A percentile compares a stretch with the other conserved stretches of the same genome.
Conservation (phyloP, 1,139 yeast species). For the Candida dubliniensis region DNA sequence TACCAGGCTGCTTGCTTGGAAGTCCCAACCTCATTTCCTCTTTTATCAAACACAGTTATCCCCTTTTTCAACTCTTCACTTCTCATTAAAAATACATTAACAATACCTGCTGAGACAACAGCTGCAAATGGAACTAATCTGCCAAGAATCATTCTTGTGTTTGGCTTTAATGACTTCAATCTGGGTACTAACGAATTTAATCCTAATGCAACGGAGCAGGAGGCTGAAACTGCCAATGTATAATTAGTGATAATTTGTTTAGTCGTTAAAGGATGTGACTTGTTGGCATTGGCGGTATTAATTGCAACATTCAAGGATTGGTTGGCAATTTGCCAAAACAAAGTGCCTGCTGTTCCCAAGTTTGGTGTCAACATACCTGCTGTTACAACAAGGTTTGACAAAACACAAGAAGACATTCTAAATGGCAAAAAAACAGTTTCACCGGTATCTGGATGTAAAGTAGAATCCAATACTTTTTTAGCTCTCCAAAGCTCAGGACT, state of each 20-base stretch:
- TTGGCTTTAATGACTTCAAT: constrained; percentile 64
- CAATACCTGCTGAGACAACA: constrained; percentile 93
- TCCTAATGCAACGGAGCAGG: constrained; percentile 94
- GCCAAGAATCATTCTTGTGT: constrained; percentile 68
- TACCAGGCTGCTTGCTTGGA: constrained; percentile 84
- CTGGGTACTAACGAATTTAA: constrained; percentile 85
- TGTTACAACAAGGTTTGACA: constrained; percentile 90
- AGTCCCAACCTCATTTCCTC: constrained; percentile 70
- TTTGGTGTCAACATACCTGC: constrained; percentile 97
- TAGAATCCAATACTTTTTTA: constrained; percentile 79
- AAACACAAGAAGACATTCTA: constrained; percentile 94
- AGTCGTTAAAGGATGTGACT: constrained; percentile 85
- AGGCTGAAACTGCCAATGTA: constrained; percentile 86
- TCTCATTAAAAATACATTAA: constrained; percentile 93
- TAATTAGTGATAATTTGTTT: constrained; percentile 76
- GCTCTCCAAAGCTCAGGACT: constrained; percentile 89
- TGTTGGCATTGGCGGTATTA: constrained; percentile 93
- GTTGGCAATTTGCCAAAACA: constrained; percentile 97
- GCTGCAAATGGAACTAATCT: constrained; percentile 97
- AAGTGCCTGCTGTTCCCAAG: constrained; percentile 82
- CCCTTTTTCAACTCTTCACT: constrained; percentile 91
- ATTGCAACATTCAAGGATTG: constrained; percentile 96
- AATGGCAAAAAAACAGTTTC: constrained; percentile 89
- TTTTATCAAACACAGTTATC: constrained; percentile 62
- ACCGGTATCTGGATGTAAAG: constrained; percentile 94